phyloP scores from a whole-genome alignment of 306 rosid species.

The Pueraria montana region DNA sequence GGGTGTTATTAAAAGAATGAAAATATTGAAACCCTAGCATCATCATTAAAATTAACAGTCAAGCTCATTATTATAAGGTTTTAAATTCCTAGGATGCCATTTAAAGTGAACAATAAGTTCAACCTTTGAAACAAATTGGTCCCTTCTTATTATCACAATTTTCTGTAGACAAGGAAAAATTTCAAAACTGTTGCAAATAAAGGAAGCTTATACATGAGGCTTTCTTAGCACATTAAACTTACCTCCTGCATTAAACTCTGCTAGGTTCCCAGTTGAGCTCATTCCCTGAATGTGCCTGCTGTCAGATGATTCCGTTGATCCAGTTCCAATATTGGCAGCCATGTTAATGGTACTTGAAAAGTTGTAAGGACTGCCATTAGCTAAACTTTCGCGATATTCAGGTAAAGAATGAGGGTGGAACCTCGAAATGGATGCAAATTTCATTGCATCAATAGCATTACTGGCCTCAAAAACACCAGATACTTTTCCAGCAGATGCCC shows the following conservation, averaged over 20 bases:
- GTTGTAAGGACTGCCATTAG: conserved; percentile 64
- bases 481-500: conserved; percentile 56
- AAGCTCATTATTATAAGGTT: conserved; percentile 34
- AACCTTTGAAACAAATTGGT: conserved; percentile 15
- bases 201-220: conserved; percentile 10
- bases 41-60: conserved; percentile 33
- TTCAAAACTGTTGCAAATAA: conserved; percentile 40
- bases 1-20: conserved; percentile 9
- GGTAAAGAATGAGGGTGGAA: conserved; percentile 84
- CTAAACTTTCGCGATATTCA: conserved; percentile 67
- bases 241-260: conserved; percentile 80
- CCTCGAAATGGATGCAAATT: conserved; percentile 58
- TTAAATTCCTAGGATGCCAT: conserved; percentile 28
- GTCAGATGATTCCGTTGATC: conserved; percentile 63
- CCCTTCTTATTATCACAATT: neutral
- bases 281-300: conserved; percentile 64
- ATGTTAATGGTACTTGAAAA: conserved; percentile 54
- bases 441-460: conserved; percentile 60
- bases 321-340: conserved; percentile 61
- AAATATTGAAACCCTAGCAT: conserved; percentile 22
- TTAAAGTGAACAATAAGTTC: conserved; percentile 31
- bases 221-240: conserved; percentile 38
- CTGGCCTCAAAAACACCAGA: conserved; percentile 56
- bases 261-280: conserved; percentile 58
- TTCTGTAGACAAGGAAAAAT: conserved; percentile 5